Base-by-base conservation (phyloP, 768 basidiomycete species). In the Russula sp. region DNA sequence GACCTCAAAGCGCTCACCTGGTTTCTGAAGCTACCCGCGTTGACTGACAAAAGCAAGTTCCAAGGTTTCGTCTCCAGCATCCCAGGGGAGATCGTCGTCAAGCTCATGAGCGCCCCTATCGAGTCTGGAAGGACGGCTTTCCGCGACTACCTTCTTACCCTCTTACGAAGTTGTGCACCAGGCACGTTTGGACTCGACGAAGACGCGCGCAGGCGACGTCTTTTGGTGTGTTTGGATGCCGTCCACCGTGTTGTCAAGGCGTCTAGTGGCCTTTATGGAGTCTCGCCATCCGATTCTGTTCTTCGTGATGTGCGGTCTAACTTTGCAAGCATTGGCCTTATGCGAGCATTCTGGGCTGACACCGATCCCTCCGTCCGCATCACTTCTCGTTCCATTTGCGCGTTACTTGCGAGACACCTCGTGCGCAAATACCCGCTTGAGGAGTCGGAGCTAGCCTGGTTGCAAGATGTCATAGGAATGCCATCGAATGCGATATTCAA, bases 371-470 rank as follows among this genome's bases (percentile, higher is more conserved):
- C 43, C 14, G 35, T 58, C 36, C 56, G 56, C n/a, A 14, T 58
- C 43, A 22, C 29, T 7, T 35, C 61, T 45, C 61, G 48, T 38
- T 57, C 56, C 25, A 52, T 47, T 14, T 52, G 61, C 9, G 61
- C 61, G 14, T 47, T 62, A 43, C 56, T 62, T 14, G 56, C 61
- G 20, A 51, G 36, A 13, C 55, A 39, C n/a, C 4, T 62, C 29
- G 18, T 61, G 18, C 60, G 39, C 29, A 39, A 53, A 53, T n/a
- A 22, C 34, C 42, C 48, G 29, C 49, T 18, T 7, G 38, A n/a
- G 10, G 49, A 45, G 16, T 29, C 60, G 6, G 55, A 50, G 22
- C 55, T 61, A 1, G 55, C 60, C 20, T 61, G 60, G 60, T 25
- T 61, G 13, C 41, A 45, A 0, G 60, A 56, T 2, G 54, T 51